These are phyloP conservation scores for Lodderomyces parapsilosis DNA, from an alignment of 1,139 yeast species.

Conservation along the genomic window DNA sequence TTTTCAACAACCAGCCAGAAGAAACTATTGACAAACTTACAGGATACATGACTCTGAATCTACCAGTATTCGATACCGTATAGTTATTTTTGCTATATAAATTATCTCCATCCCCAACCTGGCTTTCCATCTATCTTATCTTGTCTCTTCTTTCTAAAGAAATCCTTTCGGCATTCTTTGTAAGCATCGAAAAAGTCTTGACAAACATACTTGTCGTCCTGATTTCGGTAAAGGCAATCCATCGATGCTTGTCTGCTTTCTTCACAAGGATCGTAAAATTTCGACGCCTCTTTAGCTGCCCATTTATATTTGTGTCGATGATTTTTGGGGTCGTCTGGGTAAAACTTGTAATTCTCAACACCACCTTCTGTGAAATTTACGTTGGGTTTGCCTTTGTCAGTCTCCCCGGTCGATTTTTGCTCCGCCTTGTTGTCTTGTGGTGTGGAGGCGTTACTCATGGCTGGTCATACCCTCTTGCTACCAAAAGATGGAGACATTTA, in stretches of 20 bases:
- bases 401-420: conserved; percentile 24
- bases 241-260: conserved; percentile 86
- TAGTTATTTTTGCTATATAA: conserved; percentile 7
- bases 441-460: background rate
- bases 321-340: conserved; percentile 78
- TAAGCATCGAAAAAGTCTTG: conserved; percentile 89
- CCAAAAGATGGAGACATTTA: background rate
- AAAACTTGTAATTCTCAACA: conserved; percentile 60
- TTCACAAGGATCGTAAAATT: conserved; percentile 90
- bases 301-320: conserved; percentile 61
- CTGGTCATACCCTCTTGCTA: background rate
- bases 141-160: conserved; percentile 48
- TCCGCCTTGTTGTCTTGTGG: background rate
- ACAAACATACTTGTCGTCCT: conserved; percentile 72
- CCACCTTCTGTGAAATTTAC: conserved; percentile 60
- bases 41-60: conserved; percentile 2
- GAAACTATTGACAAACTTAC: conserved; percentile 2
- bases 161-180: conserved; percentile 85
- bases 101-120: conserved; percentile 47
- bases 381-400: conserved; percentile 40
- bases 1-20: background rate
- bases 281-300: conserved; percentile 71
- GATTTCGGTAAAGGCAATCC: conserved; percentile 73
- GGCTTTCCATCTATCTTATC: conserved; percentile 41
- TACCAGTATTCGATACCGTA: conserved; percentile 6